phyloP scores from a whole-genome alignment of 2,329 filamentous ascomycete genomes.

The Alternaria alternata region DNA sequence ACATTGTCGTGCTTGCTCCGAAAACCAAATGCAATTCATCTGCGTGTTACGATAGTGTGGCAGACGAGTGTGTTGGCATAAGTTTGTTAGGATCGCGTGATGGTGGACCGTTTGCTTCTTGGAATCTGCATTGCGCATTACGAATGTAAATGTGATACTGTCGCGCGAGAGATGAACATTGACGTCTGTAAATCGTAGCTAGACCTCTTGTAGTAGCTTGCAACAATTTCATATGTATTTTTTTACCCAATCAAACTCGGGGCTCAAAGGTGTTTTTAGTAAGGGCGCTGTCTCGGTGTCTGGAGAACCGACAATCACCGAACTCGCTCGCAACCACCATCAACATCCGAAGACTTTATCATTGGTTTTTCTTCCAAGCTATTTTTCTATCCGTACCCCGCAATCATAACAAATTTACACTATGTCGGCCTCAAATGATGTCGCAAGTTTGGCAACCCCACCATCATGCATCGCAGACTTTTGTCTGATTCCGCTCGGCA shows the following conservation, averaged over 20 bases:
- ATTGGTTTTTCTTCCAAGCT: neutral
- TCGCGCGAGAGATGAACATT: neutral
- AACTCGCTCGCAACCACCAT: neutral
- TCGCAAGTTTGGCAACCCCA: constrained; percentile 63
- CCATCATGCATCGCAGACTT: constrained; percentile 85
- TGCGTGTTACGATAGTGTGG: neutral
- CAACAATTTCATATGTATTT: neutral
- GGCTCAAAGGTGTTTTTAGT: neutral
- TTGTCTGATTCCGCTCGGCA: constrained; percentile 82
- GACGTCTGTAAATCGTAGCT: neutral
- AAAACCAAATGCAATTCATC: neutral
- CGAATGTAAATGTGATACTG: neutral
- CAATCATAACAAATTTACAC: neutral
- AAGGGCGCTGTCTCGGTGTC: neutral
- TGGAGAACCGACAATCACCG: neutral
- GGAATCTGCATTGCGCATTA: neutral
- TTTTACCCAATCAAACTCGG: neutral
- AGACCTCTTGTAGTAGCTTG: neutral
- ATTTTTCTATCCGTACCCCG: neutral
- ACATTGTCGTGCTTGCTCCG: neutral
- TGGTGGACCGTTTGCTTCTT: neutral
- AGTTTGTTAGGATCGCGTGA: neutral
- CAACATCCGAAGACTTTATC: neutral
- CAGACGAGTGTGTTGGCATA: neutral
- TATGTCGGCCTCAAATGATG: constrained; percentile 32